Base-by-base conservation (phyloP, 768 basidiomycete genomes). In the Pholiota molesta region DNA sequence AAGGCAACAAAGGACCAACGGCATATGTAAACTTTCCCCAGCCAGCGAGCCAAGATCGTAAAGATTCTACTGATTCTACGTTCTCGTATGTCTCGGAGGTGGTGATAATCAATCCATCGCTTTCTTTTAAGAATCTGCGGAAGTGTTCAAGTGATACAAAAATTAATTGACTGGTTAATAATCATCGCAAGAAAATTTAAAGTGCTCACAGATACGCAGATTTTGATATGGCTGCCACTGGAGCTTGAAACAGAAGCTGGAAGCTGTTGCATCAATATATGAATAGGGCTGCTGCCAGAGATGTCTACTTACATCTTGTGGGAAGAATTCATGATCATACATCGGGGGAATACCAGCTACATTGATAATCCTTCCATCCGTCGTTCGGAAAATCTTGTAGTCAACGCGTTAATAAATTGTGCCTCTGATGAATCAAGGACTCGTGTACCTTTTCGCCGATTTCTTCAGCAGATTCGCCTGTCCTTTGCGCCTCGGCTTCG, bases 301-400 rank as follows among this genome's bases (percentile, higher is more conserved):
- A 9, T 8, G 7, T 5, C 37, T 37, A 26, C 52, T 31, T 35
- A 67, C 66, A 42, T 57, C n/a, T 33, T 67, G 66, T 14, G 66
- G 63, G 37, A 57, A 62, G 29, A 55, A 61, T 37, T 67, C 66
- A 42, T 64, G 60, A 35, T 67, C 63, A 21, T 64, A 64, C 59
- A 67, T 62, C 10, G 47, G 51, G 7, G 66, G 63, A 19, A 62
- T 23, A 7, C 66, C 66, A 7, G 47, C 39, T 19, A 65, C n/a
- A 16, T 55, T 45, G 39, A 65, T 29, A 31, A 62, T 2, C 7
- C 23, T 49, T 14, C 47, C 47, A 49, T 49, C 13, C 8, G 47
- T 19, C 14, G 21, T 5, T 19, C 47, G 47, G 19, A 23, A 49
- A 11, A 49, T 49, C 47, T 49, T n/a, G 42, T 4, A 44, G 16